Percentiles rank a stretch among this genome's conserved stretches.
Conservation (phyloP, 306 rosid genomes). For the Cucumis hystrix region DNA sequence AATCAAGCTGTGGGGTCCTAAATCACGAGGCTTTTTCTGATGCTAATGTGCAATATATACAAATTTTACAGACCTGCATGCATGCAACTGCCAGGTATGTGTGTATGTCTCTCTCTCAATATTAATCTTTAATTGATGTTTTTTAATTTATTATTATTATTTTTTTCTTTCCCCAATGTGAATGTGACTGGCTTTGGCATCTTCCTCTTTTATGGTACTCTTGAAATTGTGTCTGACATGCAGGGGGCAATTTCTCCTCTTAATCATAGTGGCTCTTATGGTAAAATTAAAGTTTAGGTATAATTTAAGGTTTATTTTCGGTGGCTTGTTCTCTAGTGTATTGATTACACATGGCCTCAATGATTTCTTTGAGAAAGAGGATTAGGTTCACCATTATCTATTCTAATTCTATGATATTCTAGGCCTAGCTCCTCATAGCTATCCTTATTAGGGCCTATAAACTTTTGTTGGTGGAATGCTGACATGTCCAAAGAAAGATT, state of each 20-base stretch:
- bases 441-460: constrained; percentile 5
- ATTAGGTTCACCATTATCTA: constrained; percentile 36
- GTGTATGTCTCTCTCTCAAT: background rate
- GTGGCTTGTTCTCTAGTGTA: constrained; percentile 9
- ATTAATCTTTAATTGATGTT: background rate
- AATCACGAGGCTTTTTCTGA: background rate
- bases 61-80: background rate
- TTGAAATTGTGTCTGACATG: constrained; percentile 35
- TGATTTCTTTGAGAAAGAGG: constrained; percentile 44
- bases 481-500: background rate
- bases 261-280: constrained; percentile 27
- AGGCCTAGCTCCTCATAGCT: background rate
- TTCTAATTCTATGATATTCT: constrained; percentile 1
- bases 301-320: constrained; percentile 16
- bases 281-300: constrained; percentile 19
- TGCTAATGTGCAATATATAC: background rate
- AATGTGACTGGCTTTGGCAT: constrained; percentile 4
- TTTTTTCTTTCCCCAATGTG: background rate
- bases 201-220: constrained; percentile 13
- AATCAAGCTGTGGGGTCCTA: background rate
- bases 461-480: background rate
- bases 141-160: background rate
- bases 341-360: constrained; percentile 34
- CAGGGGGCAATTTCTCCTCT: constrained; percentile 35
- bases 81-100: constrained; percentile 1